phyloP scores from a whole-genome alignment of 2,329 filamentous ascomycete species.

The Xylaria sp. region DNA sequence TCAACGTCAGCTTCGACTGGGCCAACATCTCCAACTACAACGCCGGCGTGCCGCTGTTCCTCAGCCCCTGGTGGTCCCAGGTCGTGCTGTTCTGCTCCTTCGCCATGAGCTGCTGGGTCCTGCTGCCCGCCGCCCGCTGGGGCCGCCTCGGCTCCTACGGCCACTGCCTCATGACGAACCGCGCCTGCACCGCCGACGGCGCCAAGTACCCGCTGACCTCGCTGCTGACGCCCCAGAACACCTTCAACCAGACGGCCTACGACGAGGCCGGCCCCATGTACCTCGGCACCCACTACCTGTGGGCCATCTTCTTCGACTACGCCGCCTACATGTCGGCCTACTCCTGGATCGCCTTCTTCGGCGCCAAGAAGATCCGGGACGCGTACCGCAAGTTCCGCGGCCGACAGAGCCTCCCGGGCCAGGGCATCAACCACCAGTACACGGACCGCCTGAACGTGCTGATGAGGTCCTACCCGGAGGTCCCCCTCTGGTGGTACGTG shows the following conservation, averaged over 20 bases:
- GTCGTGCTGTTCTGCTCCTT: conserved; percentile 59
- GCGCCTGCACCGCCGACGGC: conserved; percentile 53
- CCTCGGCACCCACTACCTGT: conserved; percentile 59
- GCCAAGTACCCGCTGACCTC: conserved; percentile 47
- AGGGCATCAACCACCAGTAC: conserved; percentile 57
- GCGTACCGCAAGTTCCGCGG: conserved; percentile 49
- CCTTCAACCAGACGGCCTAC: conserved; percentile 53
- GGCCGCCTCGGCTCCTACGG: conserved; percentile 56
- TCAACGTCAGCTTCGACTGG: conserved; percentile 64
- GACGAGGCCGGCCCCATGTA: conserved; percentile 57
- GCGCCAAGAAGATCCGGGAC: conserved; percentile 49
- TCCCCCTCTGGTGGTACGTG: conserved; percentile 62
- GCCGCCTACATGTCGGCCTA: conserved; percentile 61
- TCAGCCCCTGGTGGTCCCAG: conserved; percentile 63
- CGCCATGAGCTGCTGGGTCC: conserved; percentile 58
- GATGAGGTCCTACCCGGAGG: conserved; percentile 59
- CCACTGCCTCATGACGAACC: conserved; percentile 60
- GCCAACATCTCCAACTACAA: conserved; percentile 58
- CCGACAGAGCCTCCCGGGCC: conserved; percentile 35
- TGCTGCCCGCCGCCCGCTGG: conserved; percentile 62
- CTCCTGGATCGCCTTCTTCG: conserved; percentile 61
- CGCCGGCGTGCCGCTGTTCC: conserved; percentile 48
- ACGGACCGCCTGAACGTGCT: conserved; percentile 62
- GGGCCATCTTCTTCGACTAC: conserved; percentile 64
- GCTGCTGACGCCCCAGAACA: conserved; percentile 46